These are phyloP conservation scores for Aspergillus intermedius DNA, from an alignment of 2,329 filamentous ascomycete genomes.

Conservation along the genomic window DNA sequence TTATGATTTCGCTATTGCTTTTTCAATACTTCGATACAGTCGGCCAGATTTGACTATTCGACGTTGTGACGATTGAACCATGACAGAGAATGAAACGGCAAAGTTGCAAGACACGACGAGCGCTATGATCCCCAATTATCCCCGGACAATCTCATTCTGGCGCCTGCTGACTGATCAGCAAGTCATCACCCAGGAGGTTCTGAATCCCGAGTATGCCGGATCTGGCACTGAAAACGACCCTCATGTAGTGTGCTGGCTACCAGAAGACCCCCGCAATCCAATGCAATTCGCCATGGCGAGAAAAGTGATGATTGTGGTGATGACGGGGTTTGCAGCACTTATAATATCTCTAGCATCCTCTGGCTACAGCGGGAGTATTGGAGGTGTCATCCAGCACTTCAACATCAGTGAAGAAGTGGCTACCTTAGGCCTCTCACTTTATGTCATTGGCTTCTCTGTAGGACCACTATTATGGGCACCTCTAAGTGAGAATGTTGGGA, in stretches of 20 bases:
- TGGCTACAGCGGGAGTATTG: constrained; percentile 7
- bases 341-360: constrained; percentile 9
- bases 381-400: constrained; percentile 7
- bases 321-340: constrained; percentile 6
- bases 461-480: constrained; percentile 32
- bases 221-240: constrained; percentile 10
- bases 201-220: constrained; percentile 6
- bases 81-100: not conserved
- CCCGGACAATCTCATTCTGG: constrained; percentile 9
- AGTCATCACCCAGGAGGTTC: constrained; percentile 7
- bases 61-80: not conserved
- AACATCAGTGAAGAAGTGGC: constrained; percentile 6
- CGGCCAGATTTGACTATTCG: not conserved
- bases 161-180: constrained; percentile 10
- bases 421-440: constrained; percentile 13
- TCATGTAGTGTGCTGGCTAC: constrained; percentile 9
- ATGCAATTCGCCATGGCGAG: constrained; percentile 1
- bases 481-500: constrained; percentile 19
- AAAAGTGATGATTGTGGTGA: constrained; percentile 8
- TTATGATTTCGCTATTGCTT: not conserved
- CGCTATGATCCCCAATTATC: not conserved
- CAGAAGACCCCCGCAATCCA: constrained; percentile 10
- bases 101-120: not conserved
- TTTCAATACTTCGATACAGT: not conserved
- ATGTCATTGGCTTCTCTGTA: constrained; percentile 35